phyloP scores from a whole-genome alignment of 179 eudicot genomes.

The Drosera spatulata region DNA sequence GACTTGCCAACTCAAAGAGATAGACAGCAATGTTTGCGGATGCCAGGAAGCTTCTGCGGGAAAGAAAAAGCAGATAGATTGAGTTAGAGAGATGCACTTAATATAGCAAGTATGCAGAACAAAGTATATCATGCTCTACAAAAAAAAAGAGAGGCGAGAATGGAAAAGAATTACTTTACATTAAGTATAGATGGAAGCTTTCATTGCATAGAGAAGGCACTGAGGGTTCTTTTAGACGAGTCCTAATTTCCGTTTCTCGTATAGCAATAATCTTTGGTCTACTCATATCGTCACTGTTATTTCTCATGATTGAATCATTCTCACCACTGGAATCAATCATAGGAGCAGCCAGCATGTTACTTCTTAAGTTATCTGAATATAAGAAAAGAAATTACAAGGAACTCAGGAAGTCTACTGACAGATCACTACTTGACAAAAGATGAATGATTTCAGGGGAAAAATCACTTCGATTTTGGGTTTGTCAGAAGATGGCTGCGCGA shows the following conservation, averaged over 20 bases:
- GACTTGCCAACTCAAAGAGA: constrained; percentile 75
- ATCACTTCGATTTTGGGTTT: too few species aligned
- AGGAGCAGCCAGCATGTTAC: constrained; percentile 13
- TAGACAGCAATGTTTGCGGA: constrained; percentile 71
- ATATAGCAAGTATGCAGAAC: not conserved
- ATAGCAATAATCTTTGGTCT: constrained; percentile 17
- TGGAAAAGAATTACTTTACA: constrained; percentile 26
- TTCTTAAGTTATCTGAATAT: constrained; percentile 22
- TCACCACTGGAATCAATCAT: constrained; percentile 12
- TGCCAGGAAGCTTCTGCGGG: constrained; percentile 56
- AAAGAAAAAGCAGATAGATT: not conserved
- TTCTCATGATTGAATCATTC: constrained; percentile 1
- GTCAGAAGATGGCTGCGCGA: too few species aligned
- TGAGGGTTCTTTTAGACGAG: constrained; percentile 10
- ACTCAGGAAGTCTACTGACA: not conserved
- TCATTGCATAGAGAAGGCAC: constrained; percentile 19
- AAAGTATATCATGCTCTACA: not conserved
- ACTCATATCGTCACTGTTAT: constrained; percentile 7
- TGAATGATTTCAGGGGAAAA: too few species aligned
- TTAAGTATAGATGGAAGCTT: constrained; percentile 43
- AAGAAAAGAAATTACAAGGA: not conserved
- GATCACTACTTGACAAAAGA: too few species aligned
- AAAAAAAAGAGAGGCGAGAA: not conserved
- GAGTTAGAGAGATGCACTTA: not conserved
- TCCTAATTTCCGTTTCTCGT: constrained; percentile 10